Conservation (phyloP, 2,329 filamentous ascomycete species). For the Pseudogymnoascus sp. region DNA sequence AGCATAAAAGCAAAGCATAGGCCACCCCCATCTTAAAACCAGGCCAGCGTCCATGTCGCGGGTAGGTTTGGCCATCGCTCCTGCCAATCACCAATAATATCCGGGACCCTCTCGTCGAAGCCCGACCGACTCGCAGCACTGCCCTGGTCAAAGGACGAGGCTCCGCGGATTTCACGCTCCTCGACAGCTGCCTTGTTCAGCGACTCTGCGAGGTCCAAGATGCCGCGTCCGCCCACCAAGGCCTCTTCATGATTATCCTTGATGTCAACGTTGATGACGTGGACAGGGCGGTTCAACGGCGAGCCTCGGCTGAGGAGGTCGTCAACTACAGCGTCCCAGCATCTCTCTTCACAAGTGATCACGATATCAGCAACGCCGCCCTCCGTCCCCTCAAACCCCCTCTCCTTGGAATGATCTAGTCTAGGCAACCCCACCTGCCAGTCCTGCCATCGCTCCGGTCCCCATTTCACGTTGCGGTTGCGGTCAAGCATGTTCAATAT, state of each 20-base stretch:
- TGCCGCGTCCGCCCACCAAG: constrained; percentile 78
- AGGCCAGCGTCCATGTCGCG: constrained; percentile 87
- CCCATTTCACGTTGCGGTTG: constrained; percentile 88
- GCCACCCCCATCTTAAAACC: constrained; percentile 55
- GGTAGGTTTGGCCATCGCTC: constrained; percentile 88
- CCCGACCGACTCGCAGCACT: constrained; percentile 57
- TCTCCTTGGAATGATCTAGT: constrained; percentile 65
- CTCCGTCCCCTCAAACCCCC: constrained; percentile 73
- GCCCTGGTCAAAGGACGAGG: constrained; percentile 60
- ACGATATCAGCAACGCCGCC: constrained; percentile 87
- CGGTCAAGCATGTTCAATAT: constrained; percentile 92
- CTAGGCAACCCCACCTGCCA: constrained; percentile 85
- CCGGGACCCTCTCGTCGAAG: constrained; percentile 90
- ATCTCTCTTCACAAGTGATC: constrained; percentile 94
- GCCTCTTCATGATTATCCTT: constrained; percentile 98
- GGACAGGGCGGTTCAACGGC: constrained; percentile 83
- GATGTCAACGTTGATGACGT: constrained; percentile 98
- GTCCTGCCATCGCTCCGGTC: constrained; percentile 95
- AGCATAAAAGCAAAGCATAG: background rate
- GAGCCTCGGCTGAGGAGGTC: constrained; percentile 80
- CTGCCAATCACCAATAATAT: constrained; percentile 88
- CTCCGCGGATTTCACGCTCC: constrained; percentile 61
- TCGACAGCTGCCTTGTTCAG: constrained; percentile 73
- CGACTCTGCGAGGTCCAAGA: constrained; percentile 79
- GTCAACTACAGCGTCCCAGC: constrained; percentile 96